Evolutionary conservation across 805 yeast genomes (phyloP).

Genomic region (Schwanniomyces sp.): DNA sequence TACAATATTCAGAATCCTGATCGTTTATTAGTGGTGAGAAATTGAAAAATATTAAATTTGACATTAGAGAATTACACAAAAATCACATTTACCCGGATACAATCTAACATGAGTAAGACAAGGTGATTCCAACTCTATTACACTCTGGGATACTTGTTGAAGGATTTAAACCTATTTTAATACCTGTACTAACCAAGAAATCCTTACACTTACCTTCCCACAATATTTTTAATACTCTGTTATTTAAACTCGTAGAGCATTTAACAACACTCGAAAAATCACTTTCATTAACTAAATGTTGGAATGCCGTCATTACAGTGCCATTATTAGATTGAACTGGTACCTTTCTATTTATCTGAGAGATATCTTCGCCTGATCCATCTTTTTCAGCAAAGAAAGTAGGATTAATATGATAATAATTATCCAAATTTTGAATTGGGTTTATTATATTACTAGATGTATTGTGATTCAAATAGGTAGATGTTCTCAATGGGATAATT

Average conservation of each 20-base stretch:
- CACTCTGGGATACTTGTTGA: slow-evolving; percentile 45
- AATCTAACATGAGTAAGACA: slow-evolving; percentile 57
- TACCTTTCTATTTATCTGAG: background rate
- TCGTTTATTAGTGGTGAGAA: background rate
- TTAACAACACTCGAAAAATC: slow-evolving; percentile 72
- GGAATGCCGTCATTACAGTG: slow-evolving; percentile 52
- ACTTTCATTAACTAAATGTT: slow-evolving; percentile 48
- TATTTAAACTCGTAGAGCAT: slow-evolving; percentile 66
- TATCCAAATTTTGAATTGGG: slow-evolving; percentile 23
- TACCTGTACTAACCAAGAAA: slow-evolving; percentile 75
- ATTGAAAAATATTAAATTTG: slow-evolving; percentile 1
- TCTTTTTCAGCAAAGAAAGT: slow-evolving; percentile 12
- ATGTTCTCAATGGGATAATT: background rate
- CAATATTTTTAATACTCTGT: slow-evolving; percentile 57
- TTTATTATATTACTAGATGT: slow-evolving; percentile 12
- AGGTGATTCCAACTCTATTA: slow-evolving; percentile 55
- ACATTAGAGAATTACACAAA: slow-evolving; percentile 1
- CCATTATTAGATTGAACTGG: slow-evolving; percentile 13
- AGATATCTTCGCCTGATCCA: slow-evolving; percentile 5
- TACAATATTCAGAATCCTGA: background rate
- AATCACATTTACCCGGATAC: slow-evolving; percentile 1
- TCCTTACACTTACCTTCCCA: slow-evolving; percentile 92
- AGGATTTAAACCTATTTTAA: slow-evolving; percentile 45
- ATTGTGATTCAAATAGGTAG: background rate
- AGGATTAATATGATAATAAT: slow-evolving; percentile 28